phyloP scores from a whole-genome alignment of 345 rosid species.

The Linum usitatissimum region DNA sequence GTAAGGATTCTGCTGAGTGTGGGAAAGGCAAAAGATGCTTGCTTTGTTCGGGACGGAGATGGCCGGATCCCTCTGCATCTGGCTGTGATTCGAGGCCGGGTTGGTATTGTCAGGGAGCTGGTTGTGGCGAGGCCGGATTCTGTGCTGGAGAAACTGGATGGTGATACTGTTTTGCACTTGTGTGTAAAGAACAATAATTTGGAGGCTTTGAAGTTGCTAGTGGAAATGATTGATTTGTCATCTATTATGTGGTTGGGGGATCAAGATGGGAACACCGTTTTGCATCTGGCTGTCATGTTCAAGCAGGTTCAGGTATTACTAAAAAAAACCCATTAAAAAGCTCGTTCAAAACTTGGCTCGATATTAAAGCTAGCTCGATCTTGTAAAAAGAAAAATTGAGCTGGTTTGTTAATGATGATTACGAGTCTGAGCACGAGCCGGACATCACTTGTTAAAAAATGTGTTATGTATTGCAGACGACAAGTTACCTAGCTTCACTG shows the following conservation, averaged over 20 bases:
- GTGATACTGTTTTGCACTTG: constrained; percentile 2
- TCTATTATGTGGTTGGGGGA: background rate
- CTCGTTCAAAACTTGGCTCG: no score
- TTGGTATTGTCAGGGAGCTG: background rate
- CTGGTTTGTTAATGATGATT: no score
- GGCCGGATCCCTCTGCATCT: background rate
- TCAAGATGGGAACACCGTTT: constrained; percentile 1
- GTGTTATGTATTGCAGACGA: no score
- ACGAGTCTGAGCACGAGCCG: no score
- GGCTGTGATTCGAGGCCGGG: background rate
- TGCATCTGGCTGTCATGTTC: background rate
- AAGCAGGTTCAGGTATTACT: background rate
- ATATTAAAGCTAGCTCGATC: no score
- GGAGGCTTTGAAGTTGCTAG: background rate
- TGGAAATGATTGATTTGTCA: background rate
- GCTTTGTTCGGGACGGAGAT: background rate
- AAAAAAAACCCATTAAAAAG: no score
- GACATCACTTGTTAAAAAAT: no score
- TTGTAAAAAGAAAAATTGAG: no score
- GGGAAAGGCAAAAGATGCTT: background rate
- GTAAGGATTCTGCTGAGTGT: background rate
- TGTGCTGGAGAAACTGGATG: background rate
- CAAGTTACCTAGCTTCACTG: background rate
- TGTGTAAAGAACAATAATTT: background rate
- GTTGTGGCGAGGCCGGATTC: background rate